Evolutionary conservation across 768 basidiomycete species (phyloP).

Genomic region (Phylloporus sp.): DNA sequence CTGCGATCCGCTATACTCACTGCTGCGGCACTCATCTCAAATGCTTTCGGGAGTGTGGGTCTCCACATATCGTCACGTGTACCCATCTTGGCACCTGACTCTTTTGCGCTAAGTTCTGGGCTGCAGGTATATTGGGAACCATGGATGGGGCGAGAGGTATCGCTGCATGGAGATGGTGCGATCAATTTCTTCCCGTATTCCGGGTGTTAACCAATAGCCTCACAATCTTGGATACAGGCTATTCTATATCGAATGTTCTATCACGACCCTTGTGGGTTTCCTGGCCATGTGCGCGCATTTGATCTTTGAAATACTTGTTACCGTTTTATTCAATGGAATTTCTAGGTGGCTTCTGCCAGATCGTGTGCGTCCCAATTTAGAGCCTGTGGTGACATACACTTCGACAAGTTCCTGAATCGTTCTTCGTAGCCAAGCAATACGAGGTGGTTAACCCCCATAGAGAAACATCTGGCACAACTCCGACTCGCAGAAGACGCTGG

Average conservation of each 20-base stretch:
- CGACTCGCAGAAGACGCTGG: conserved; percentile 67
- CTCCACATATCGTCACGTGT: background rate
- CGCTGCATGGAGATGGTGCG: conserved; percentile 67
- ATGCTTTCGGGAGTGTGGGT: conserved; percentile 63
- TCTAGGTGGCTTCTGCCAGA: conserved; percentile 57
- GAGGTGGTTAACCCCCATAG: conserved; percentile 47
- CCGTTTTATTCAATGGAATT: background rate
- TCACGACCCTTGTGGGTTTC: conserved; percentile 59
- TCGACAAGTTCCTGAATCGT: background rate
- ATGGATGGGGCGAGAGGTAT: conserved; percentile 69
- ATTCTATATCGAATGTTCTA: conserved; percentile 67
- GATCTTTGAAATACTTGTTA: background rate
- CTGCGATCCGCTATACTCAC: conserved; percentile 61
- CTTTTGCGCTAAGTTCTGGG: conserved; percentile 47
- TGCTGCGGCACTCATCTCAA: conserved; percentile 54
- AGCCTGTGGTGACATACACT: background rate
- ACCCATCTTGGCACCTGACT: background rate
- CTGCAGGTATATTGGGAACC: conserved; percentile 63
- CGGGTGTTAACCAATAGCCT: background rate
- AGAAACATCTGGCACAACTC: conserved; percentile 56
- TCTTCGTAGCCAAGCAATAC: conserved; percentile 56
- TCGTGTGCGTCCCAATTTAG: conserved; percentile 39
- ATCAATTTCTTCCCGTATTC: background rate
- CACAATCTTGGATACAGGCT: conserved; percentile 46
- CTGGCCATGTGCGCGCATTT: conserved; percentile 45